Evolutionary conservation across 495 filamentous ascomycete species (phyloP).

Genomic region (Daldinia decipiens): DNA sequence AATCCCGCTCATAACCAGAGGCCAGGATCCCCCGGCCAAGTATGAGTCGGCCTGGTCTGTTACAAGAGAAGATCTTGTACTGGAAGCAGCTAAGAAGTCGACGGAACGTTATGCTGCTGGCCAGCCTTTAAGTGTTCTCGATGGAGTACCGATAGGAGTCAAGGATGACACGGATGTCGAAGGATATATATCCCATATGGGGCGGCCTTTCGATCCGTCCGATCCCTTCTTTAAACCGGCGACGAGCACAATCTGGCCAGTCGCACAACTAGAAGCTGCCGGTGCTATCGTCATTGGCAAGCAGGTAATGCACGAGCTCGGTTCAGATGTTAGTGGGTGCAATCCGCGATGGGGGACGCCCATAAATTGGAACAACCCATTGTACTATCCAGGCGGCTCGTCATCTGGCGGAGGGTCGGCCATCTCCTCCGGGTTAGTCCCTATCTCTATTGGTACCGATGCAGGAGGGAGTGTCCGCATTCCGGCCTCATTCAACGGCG

Average conservation of each 20-base stretch:
- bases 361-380: slow-evolving; percentile 79
- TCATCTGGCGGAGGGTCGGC: slow-evolving; percentile 87
- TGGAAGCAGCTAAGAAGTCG: slow-evolving; percentile 74
- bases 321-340: slow-evolving; percentile 60
- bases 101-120: slow-evolving; percentile 75
- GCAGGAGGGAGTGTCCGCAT: slow-evolving; percentile 88
- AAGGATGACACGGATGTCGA: slow-evolving; percentile 86
- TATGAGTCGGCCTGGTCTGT: slow-evolving; percentile 74
- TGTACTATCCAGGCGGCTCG: slow-evolving; percentile 89
- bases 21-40: slow-evolving; percentile 60
- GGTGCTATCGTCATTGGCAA: slow-evolving; percentile 88
- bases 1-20: slow-evolving; percentile 73
- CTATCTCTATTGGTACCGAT: slow-evolving; percentile 85
- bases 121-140: slow-evolving; percentile 71
- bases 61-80: slow-evolving; percentile 67
- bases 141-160: slow-evolving; percentile 86
- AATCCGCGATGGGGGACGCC: slow-evolving; percentile 71
- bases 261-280: slow-evolving; percentile 76
- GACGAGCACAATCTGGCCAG: slow-evolving; percentile 69
- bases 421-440: slow-evolving; percentile 77
- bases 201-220: slow-evolving; percentile 54
- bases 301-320: slow-evolving; percentile 91
- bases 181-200: slow-evolving; percentile 74
- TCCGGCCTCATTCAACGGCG: slow-evolving; percentile 82
- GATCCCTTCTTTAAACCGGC: slow-evolving; percentile 50